Evolutionary conservation across 768 basidiomycete genomes (phyloP).

Genomic region (Cystofilobasidium macerans): DNA sequence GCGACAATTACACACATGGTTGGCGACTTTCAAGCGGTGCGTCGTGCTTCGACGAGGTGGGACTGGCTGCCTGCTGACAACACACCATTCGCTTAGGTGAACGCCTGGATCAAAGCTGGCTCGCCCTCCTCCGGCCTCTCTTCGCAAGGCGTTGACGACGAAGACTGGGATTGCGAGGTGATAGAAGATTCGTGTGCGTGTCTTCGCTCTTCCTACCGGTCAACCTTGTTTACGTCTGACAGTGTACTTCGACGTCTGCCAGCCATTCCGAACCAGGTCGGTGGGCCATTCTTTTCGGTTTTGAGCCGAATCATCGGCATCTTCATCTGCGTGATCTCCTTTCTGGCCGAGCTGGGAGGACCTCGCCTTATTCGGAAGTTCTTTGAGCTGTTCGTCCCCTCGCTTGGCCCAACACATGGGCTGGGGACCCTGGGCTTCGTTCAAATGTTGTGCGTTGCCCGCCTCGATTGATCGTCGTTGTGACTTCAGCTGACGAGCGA

Average conservation of each 20-base stretch:
- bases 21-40: constrained; percentile 8
- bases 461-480: background rate
- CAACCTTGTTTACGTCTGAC: too few relatives aligned
- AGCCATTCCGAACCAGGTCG: constrained; percentile 82
- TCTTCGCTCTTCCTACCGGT: background rate
- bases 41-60: constrained; percentile 43
- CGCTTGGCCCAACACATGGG: constrained; percentile 72
- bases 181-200: constrained; percentile 46
- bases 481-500: too few relatives aligned
- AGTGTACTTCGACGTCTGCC: constrained; percentile 16
- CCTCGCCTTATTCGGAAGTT: constrained; percentile 46
- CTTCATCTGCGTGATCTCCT: constrained; percentile 66
- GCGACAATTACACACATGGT: constrained; percentile 45
- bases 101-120: constrained; percentile 38
- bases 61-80: constrained; percentile 47
- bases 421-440: constrained; percentile 77
- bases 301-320: constrained; percentile 78
- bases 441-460: constrained; percentile 59
- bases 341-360: constrained; percentile 75
- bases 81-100: constrained; percentile 41
- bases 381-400: constrained; percentile 54
- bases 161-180: constrained; percentile 56
- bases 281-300: constrained; percentile 83
- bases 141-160: constrained; percentile 12
- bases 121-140: constrained; percentile 21